These are phyloP conservation scores for Pyrenophora seminiperda DNA, from an alignment of 2,329 filamentous ascomycete genomes.

Conservation along the genomic window DNA sequence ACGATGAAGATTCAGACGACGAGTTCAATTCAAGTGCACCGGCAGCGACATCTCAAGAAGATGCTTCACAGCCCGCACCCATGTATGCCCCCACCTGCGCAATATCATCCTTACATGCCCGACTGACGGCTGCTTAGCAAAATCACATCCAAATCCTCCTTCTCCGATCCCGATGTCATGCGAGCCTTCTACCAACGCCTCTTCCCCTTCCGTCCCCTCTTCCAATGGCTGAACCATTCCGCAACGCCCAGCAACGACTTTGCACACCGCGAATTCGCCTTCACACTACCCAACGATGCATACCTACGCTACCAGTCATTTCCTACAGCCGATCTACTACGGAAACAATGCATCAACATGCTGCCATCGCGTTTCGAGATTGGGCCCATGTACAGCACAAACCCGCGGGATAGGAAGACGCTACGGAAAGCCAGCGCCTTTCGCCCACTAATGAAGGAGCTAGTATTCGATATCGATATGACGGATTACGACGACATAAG, in stretches of 20 bases:
- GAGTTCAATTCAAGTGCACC: constrained; percentile 63
- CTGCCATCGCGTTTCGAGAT: constrained; percentile 97
- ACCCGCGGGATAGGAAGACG: constrained; percentile 90
- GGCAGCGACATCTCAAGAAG: constrained; percentile 51
- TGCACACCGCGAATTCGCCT: constrained; percentile 90
- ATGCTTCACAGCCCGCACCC: constrained; percentile 45
- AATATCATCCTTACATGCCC: background rate
- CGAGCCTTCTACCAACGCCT: constrained; percentile 93
- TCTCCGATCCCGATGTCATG: constrained; percentile 81
- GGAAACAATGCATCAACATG: constrained; percentile 86
- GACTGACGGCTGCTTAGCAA: constrained; percentile 33
- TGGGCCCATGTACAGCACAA: constrained; percentile 92
- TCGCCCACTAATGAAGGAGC: constrained; percentile 85
- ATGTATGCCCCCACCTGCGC: constrained; percentile 40
- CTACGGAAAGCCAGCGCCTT: constrained; percentile 81
- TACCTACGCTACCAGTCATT: constrained; percentile 92
- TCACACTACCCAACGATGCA: constrained; percentile 89
- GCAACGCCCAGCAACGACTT: constrained; percentile 86
- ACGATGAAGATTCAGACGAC: constrained; percentile 61
- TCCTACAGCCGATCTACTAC: constrained; percentile 71
- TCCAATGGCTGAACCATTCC: constrained; percentile 97
- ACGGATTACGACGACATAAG: constrained; percentile 98
- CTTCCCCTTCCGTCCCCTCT: constrained; percentile 92
- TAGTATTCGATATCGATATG: constrained; percentile 99
- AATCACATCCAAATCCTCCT: constrained; percentile 50